A percentile compares a stretch with the other conserved stretches of the same genome.
phyloP scores from a whole-genome alignment of 768 basidiomycete species.

The Tephrocybe rancida region DNA sequence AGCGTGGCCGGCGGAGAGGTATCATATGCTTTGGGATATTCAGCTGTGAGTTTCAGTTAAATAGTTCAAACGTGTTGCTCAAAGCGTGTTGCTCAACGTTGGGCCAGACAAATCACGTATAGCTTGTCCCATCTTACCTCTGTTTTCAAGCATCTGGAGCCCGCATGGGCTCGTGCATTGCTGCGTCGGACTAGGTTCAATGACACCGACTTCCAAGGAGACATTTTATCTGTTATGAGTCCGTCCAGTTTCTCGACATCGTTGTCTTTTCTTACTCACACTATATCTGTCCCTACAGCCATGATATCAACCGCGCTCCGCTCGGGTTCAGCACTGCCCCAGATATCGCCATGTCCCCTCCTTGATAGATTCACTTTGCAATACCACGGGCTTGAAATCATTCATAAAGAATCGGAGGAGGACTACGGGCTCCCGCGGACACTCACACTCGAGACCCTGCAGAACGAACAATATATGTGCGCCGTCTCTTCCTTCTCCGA shows the following conservation, averaged over 20 bases:
- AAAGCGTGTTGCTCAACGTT: constrained; percentile 2
- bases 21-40: constrained; percentile 66
- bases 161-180: constrained; percentile 77
- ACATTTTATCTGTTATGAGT: constrained; percentile 83
- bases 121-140: constrained; percentile 76
- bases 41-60: constrained; percentile 52
- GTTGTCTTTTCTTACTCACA: background rate
- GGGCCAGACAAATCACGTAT: constrained; percentile 68
- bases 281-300: constrained; percentile 35
- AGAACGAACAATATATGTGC: constrained; percentile 79
- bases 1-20: constrained; percentile 79
- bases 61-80: too few species aligned
- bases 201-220: constrained; percentile 83
- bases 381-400: constrained; percentile 64
- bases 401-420: constrained; percentile 71
- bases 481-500: constrained; percentile 26
- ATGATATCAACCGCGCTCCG: constrained; percentile 79
- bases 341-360: constrained; percentile 82
- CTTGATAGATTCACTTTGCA: constrained; percentile 48
- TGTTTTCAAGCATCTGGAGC: constrained; percentile 70
- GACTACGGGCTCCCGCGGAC: constrained; percentile 73
- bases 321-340: constrained; percentile 76
- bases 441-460: constrained; percentile 72
- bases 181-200: constrained; percentile 73
- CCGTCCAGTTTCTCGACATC: constrained; percentile 20